Conservation (phyloP, 495 filamentous ascomycete genomes). For the Melanomma pulvis-pyrius region DNA sequence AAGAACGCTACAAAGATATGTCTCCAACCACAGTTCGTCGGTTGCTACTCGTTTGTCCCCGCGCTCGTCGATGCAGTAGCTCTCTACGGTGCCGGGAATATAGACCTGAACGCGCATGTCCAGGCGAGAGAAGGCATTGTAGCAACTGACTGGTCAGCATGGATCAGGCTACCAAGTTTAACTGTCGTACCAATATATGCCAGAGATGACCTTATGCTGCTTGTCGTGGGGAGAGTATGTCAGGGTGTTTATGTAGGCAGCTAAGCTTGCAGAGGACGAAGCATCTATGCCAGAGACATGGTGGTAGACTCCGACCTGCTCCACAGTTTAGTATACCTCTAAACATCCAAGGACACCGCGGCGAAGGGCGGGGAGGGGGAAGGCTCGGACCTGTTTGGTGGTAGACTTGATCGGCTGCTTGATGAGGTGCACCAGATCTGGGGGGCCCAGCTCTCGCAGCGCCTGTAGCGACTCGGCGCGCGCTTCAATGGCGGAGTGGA, state of each 20-base stretch:
- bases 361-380: not conserved
- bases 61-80: slow-evolving; percentile 94
- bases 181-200: slow-evolving; percentile 78
- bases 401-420: slow-evolving; percentile 74
- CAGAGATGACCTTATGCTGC: slow-evolving; percentile 86
- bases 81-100: slow-evolving; percentile 92
- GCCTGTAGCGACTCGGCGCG: slow-evolving; percentile 82
- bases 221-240: slow-evolving; percentile 87
- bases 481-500: slow-evolving; percentile 84
- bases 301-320: slow-evolving; percentile 87
- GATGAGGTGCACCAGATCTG: slow-evolving; percentile 91
- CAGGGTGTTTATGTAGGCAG: slow-evolving; percentile 96
- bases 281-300: slow-evolving; percentile 98
- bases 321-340: slow-evolving; percentile 13
- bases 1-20: slow-evolving; percentile 90
- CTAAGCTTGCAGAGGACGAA: slow-evolving; percentile 93
- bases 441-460: slow-evolving; percentile 90
- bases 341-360: not conserved
- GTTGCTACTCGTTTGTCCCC: slow-evolving; percentile 91
- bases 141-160: slow-evolving; percentile 66
- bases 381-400: slow-evolving; percentile 61
- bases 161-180: not conserved
- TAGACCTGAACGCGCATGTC: slow-evolving; percentile 98
- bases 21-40: slow-evolving; percentile 94
- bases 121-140: slow-evolving; percentile 97